Base-by-base conservation (phyloP, 106 monocot genomes). In the Iris macrosiphon region DNA sequence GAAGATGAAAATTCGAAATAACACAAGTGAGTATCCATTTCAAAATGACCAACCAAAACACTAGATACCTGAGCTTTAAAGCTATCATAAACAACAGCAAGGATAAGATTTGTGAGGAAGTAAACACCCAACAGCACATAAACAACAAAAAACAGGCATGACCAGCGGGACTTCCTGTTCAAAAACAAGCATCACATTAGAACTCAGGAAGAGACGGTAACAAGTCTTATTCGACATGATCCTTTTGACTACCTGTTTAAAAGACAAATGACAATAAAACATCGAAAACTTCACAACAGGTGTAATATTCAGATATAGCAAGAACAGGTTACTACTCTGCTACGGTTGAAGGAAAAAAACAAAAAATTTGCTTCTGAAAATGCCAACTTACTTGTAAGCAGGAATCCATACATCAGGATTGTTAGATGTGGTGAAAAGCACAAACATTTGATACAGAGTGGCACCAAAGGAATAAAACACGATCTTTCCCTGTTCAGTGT, bases 321-420 rank as follows among this genome's bases (percentile, higher is more conserved):
- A n/a, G n/a, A n/a, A n/a, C 8, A 12, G 24, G 6, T 11, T 32
- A 28, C 28, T 14, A 32, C 7, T 34, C 15, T 14, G 7, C 15
- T 7, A 46, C n/a, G 15, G 45, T 30, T 12, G 19, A 12, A 55
- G 40, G 11, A 40, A 30, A 31, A 4, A 51, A 33, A 29, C 14
- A 6, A 23, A 59, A 51, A 49, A 24, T 21, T 38, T 55, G 55
- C 55, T 55, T 9, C 11, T 12, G 3, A 15, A 15, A 21, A 9
- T 6, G 2, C 61, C 0, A 67, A 3, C 83, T 95, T 76, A 96
- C 96, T 90, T 96, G 77, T 96, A 96, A 31, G 96, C 90, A 73
- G 96, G 90, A 75, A 96, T 79, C 96, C 96, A 96, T 18, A 89
- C 90, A 77, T 96, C 96, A 70, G 96, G 96, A 69, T 96, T 96